These are phyloP conservation scores for Penicillium sp. DNA, from an alignment of 2,329 filamentous ascomycete species.

Conservation along the genomic window DNA sequence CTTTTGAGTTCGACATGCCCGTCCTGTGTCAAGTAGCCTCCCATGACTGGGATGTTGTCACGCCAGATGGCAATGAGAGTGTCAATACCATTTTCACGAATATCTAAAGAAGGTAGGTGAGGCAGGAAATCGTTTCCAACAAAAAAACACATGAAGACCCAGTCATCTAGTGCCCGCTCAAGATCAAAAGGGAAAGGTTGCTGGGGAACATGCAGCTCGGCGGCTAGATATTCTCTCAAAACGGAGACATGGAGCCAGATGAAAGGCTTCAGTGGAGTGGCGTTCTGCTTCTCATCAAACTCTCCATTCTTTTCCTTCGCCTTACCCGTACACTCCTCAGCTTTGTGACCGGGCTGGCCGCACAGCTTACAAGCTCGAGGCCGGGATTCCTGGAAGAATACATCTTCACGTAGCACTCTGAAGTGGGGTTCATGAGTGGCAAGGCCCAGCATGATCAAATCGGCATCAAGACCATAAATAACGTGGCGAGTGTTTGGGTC, in stretches of 20 bases:
- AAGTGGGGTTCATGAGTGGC: slow-evolving; percentile 98
- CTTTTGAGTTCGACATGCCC: slow-evolving; percentile 83
- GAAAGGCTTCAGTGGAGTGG: slow-evolving; percentile 76
- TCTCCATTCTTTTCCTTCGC: slow-evolving; percentile 75
- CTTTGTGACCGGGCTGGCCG: slow-evolving; percentile 87
- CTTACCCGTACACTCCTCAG: slow-evolving; percentile 76
- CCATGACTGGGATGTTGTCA: slow-evolving; percentile 86
- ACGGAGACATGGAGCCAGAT: slow-evolving; percentile 97
- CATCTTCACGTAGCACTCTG: slow-evolving; percentile 91
- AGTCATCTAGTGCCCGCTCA: slow-evolving; percentile 91
- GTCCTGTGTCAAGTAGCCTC: slow-evolving; percentile 93
- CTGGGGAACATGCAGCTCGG: slow-evolving; percentile 78
- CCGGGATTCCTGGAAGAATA: slow-evolving; percentile 87
- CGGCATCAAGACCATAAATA: slow-evolving; percentile 95
- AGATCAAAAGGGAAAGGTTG: slow-evolving; percentile 88
- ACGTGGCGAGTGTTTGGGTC: slow-evolving; percentile 97
- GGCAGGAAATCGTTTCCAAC: slow-evolving; percentile 98
- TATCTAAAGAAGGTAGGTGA: slow-evolving; percentile 94
- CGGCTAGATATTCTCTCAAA: slow-evolving; percentile 85
- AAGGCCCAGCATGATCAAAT: slow-evolving; percentile 97
- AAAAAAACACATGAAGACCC: slow-evolving; percentile 99
- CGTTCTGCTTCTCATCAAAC: slow-evolving; percentile 75
- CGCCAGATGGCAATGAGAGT: slow-evolving; percentile 96
- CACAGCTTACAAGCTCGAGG: slow-evolving; percentile 80
- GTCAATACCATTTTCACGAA: slow-evolving; percentile 95